These are phyloP conservation scores for Beverwykella pulmonaria DNA, from an alignment of 495 filamentous ascomycete genomes.

Conservation along the genomic window DNA sequence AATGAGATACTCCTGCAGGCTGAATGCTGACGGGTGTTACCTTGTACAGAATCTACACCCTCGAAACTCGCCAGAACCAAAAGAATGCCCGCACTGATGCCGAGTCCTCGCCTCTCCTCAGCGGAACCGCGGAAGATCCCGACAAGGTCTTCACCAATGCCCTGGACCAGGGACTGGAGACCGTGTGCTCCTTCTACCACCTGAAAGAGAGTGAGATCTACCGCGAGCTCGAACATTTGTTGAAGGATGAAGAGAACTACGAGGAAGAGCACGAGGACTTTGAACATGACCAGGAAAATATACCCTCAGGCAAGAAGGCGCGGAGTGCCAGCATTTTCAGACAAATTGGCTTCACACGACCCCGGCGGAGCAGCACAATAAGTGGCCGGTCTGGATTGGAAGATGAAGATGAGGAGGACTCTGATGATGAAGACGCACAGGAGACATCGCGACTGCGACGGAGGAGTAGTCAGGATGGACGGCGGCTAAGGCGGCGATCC, in stretches of 20 bases:
- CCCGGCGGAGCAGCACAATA: slow-evolving; percentile 54
- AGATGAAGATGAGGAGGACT: slow-evolving; percentile 51
- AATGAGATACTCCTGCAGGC: not conserved
- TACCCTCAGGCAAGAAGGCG: slow-evolving; percentile 52
- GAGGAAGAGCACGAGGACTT: slow-evolving; percentile 62
- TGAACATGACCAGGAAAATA: slow-evolving; percentile 58
- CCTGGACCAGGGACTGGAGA: slow-evolving; percentile 88
- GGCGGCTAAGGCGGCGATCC: slow-evolving; percentile 40
- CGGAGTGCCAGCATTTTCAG: slow-evolving; percentile 53
- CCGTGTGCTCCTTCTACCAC: slow-evolving; percentile 86
- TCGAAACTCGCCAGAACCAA: slow-evolving; percentile 77
- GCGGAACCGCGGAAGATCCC: slow-evolving; percentile 61
- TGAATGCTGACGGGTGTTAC: slow-evolving; percentile 40
- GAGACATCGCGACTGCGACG: slow-evolving; percentile 60
- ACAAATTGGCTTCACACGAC: slow-evolving; percentile 47
- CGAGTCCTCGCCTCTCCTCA: slow-evolving; percentile 83
- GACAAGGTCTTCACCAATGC: slow-evolving; percentile 77
- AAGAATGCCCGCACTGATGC: slow-evolving; percentile 58
- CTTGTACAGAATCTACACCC: slow-evolving; percentile 76
- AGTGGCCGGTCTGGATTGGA: slow-evolving; percentile 41
- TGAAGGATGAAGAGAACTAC: slow-evolving; percentile 74
- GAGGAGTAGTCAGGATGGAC: slow-evolving; percentile 31
- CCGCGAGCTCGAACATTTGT: slow-evolving; percentile 73
- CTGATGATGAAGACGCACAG: slow-evolving; percentile 71
- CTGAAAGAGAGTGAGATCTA: slow-evolving; percentile 84